Evolutionary conservation across 169 alveolate genomes (phyloP), one percentile per base, ranked within the genome.

Genomic region (Plasmodium gallinaceum): DNA sequence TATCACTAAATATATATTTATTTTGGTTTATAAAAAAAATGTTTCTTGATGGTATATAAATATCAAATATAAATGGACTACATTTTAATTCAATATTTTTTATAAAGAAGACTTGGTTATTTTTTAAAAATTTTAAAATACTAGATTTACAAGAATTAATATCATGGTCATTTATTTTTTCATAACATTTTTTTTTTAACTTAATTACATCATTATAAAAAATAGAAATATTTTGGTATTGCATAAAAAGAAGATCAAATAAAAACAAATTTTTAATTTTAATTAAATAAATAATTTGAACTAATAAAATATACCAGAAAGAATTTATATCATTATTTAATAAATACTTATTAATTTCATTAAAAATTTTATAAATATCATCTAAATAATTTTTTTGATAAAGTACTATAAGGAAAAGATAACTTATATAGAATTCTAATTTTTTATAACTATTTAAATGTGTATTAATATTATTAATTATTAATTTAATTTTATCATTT

Each of bases 21-120:
- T 62, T 32, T 51, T 57, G 48, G 64, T 78, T 39, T 69, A 78
- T 18, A 52, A 78, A 57, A 16, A 78, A 32, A n/a, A 78, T 12
- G 20, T 64, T 78, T 42, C 16, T 32, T 7, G 89, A 78, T 12
- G 89, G 89, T 12, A 78, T 14, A 52, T 65, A 78, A 22, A 78
- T 42, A 66, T 43, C 74, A 58, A 78, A 78, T 78, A 69, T 78
- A 26, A 78, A 78, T 37, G 89, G 89, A 16, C 89, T 78, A 45
- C 65, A 75, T 65, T 64, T 52, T 58, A 78, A 69, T 9, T 64
- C 52, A 1, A 78, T 16, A 51, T 65, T 43, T 32, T 18, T 58
- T n/a, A 64, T 20, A 78, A 64, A 78, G 20, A 32, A 43, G 12
- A 65, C 45, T 12, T 58, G 14, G 9, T 65, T 51, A 24, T 48